Evolutionary conservation across 148 eudicot species (phyloP).

Genomic region (Camellia sinensis): DNA sequence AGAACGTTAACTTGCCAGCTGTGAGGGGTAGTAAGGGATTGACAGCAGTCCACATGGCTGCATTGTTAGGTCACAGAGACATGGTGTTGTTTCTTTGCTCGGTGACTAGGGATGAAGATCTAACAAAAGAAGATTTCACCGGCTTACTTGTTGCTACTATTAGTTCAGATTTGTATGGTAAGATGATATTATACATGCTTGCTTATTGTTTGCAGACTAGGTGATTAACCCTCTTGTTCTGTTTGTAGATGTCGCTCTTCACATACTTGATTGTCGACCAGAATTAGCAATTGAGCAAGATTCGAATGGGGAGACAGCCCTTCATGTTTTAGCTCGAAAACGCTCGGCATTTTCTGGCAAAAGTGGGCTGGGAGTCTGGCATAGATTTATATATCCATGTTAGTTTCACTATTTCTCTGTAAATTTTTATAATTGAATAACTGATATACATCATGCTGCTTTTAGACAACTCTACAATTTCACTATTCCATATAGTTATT

Average conservation of each 20-base stretch:
- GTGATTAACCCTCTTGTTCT: not conserved
- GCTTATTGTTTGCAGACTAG: not conserved
- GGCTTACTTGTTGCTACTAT: slow-evolving; percentile 19
- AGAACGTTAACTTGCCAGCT: not conserved
- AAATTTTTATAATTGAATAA: not conserved
- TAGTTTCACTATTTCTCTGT: not conserved
- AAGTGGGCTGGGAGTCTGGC: slow-evolving; percentile 17
- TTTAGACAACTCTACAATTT: too few relatives aligned
- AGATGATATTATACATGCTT: not conserved
- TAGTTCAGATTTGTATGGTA: slow-evolving; percentile 30
- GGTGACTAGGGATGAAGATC: not conserved
- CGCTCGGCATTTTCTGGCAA: slow-evolving; percentile 18
- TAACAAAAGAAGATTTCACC: slow-evolving; percentile 5
- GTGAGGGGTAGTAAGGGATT: slow-evolving; percentile 8
- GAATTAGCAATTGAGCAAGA: slow-evolving; percentile 25
- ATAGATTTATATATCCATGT: not conserved
- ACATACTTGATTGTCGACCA: slow-evolving; percentile 14
- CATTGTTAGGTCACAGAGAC: slow-evolving; percentile 15
- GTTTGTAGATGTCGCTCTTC: slow-evolving; percentile 34
- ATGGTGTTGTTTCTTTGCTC: slow-evolving; percentile 21
- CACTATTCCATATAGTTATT: too few relatives aligned
- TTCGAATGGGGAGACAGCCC: slow-evolving; percentile 31
- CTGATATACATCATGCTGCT: too few relatives aligned
- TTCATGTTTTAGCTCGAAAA: slow-evolving; percentile 45
- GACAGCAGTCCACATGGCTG: slow-evolving; percentile 28